Conservation (phyloP, 2,329 filamentous ascomycete genomes). For the Ophiostoma ulmi region DNA sequence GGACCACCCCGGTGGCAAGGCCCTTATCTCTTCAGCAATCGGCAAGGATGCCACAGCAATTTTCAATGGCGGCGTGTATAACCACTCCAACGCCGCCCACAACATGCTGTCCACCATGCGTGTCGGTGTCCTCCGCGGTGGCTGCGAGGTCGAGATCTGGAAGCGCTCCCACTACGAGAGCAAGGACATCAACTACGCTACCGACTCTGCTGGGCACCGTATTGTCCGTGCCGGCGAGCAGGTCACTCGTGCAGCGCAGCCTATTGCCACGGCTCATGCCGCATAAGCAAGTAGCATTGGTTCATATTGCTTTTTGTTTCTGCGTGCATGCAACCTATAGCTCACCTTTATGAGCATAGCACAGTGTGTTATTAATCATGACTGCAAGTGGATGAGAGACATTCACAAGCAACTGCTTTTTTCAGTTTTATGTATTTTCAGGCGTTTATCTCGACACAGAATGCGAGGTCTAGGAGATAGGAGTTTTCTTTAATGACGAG, state of each 20-base stretch:
- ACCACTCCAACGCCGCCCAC: slow-evolving; percentile 84
- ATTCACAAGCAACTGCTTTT: slow-evolving; percentile 8
- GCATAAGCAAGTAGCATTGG: slow-evolving; percentile 46
- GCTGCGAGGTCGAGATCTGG: slow-evolving; percentile 89
- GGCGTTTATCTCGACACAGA: slow-evolving; percentile 12
- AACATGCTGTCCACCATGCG: slow-evolving; percentile 85
- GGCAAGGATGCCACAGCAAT: slow-evolving; percentile 86
- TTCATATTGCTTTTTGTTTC: background rate
- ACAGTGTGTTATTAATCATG: background rate
- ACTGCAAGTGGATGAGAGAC: slow-evolving; percentile 3
- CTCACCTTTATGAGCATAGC: background rate
- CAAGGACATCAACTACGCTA: slow-evolving; percentile 74
- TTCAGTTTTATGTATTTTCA: slow-evolving; percentile 19
- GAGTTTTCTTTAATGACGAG: slow-evolving; percentile 22
- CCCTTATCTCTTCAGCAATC: slow-evolving; percentile 74
- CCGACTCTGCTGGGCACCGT: slow-evolving; percentile 73
- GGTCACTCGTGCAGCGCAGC: slow-evolving; percentile 75
- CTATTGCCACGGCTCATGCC: slow-evolving; percentile 76
- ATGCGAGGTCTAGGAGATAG: slow-evolving; percentile 15
- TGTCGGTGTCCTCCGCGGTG: slow-evolving; percentile 78
- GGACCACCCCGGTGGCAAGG: slow-evolving; percentile 85
- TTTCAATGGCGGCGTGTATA: slow-evolving; percentile 88
- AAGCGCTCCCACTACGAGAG: slow-evolving; percentile 79
- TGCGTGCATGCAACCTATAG: background rate
- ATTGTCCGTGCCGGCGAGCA: slow-evolving; percentile 83